Percentiles rank a stretch among this genome's conserved stretches.
phyloP scores from a whole-genome alignment of 2,329 filamentous ascomycete species.

The Diplodia corticola region DNA sequence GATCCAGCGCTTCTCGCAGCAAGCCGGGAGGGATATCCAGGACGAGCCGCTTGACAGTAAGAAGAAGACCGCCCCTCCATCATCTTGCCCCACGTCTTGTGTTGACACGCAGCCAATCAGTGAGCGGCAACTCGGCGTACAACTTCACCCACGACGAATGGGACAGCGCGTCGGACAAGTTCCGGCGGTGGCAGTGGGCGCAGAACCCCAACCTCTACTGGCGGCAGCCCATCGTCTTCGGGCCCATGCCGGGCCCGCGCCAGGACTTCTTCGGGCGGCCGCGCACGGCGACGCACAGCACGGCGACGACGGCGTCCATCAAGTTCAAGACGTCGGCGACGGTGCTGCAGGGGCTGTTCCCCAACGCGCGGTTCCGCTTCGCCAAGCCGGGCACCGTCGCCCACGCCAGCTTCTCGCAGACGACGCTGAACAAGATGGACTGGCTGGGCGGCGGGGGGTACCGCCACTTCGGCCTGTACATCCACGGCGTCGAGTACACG shows the following conservation, averaged over 20 bases:
- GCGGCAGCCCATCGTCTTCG: slow-evolving; percentile 47
- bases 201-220: slow-evolving; percentile 39
- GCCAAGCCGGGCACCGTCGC: slow-evolving; percentile 40
- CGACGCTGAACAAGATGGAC: slow-evolving; percentile 50
- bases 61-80: not conserved
- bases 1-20: slow-evolving; percentile 60
- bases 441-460: slow-evolving; percentile 65
- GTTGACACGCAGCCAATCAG: not conserved
- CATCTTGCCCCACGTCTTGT: not conserved
- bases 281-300: slow-evolving; percentile 31
- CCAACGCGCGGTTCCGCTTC: slow-evolving; percentile 39
- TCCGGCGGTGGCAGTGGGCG: slow-evolving; percentile 54
- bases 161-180: slow-evolving; percentile 53
- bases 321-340: slow-evolving; percentile 46
- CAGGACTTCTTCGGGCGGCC: slow-evolving; percentile 33
- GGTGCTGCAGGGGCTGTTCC: slow-evolving; percentile 44
- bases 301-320: slow-evolving; percentile 42
- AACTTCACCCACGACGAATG: slow-evolving; percentile 62
- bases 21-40: slow-evolving; percentile 52
- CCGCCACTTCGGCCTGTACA: slow-evolving; percentile 59
- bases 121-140: slow-evolving; percentile 36
- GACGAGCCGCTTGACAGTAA: slow-evolving; percentile 23
- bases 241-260: slow-evolving; percentile 44
- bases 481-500: slow-evolving; percentile 62
- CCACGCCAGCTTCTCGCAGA: slow-evolving; percentile 42